These are phyloP conservation scores for Noccaea caerulescens DNA, from an alignment of 345 rosid genomes.

Conservation along the genomic window DNA sequence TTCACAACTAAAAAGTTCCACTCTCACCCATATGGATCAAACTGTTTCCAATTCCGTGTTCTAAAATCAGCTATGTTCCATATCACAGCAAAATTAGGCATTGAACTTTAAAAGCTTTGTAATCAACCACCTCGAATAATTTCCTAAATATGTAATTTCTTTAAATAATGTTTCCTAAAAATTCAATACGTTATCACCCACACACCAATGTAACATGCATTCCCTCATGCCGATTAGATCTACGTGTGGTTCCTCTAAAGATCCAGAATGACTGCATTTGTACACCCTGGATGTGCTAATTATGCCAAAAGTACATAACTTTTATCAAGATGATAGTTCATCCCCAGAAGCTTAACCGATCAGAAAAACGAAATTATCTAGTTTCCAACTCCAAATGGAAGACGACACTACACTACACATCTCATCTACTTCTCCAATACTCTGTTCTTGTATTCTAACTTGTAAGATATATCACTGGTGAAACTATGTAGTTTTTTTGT, in stretches of 20 bases:
- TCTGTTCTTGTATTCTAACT: constrained; percentile 12
- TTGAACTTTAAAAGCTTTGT: constrained; percentile 5
- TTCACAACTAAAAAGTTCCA: constrained; percentile 26
- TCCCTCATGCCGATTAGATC: background rate
- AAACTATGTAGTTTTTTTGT: background rate
- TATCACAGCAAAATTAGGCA: constrained; percentile 11
- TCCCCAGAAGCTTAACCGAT: no score
- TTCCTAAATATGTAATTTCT: background rate
- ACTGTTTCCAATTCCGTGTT: constrained; percentile 15
- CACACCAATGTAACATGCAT: background rate
- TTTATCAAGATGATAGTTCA: no score
- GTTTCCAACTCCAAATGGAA: background rate
- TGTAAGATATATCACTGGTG: constrained; percentile 4
- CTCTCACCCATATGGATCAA: background rate
- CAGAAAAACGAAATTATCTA: background rate
- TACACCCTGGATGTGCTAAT: background rate
- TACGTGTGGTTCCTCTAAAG: constrained; percentile 11
- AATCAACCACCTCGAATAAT: background rate
- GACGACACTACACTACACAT: background rate
- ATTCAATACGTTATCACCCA: no score
- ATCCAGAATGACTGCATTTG: constrained; percentile 8
- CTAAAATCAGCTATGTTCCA: constrained; percentile 15
- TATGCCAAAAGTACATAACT: no score
- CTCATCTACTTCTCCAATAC: constrained; percentile 2
- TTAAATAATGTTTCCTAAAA: no score